Base-by-base conservation (phyloP, 148 eudicot genomes). In the Silene conica region DNA sequence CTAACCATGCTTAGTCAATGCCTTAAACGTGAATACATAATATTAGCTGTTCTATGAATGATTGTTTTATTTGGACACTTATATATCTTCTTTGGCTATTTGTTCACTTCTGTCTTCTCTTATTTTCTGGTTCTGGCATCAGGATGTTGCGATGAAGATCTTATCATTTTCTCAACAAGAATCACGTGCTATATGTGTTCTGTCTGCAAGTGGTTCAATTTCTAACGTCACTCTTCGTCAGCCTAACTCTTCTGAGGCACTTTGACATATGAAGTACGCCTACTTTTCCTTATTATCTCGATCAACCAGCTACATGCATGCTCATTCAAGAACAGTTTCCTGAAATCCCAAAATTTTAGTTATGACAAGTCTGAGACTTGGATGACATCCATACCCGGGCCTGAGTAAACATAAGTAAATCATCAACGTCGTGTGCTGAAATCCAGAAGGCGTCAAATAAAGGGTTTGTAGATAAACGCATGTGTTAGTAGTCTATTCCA, bases 221-320 rank as follows among this genome's bases (percentile, higher is more conserved):
- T 91, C 98, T 59, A 91, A 89, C 81, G 98, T 91, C 73, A 93
- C 97, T 19, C 91, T 93, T 73, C 97, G 90, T 34, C 97, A 93
- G 83, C 83, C 91, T 41, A 83, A 84, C 77, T 89, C 91, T 79
- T 91, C 87, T 50, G 98, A 64, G 98, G 98, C 73, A 91, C 97
- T 73, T 81, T 93, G 70, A 94, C 98, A 8, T 94, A 94, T 55
- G 98, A 94, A 90, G 98, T 94, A 72, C 61, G 83, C 55, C 22
- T 22, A 23, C 65, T 74, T 70, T 62, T 52, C 52, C 26, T 25
- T 48, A 20, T 19, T 62, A 43, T 22, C 25, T 50, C 14, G 15
- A 50, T 50, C 55, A 50, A 50, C 16, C 6, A 38, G 8, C 8
- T 38, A 38, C 43, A 6, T 38, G 43, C 8, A 38, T 38, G 43